Evolutionary conservation across 2,329 filamentous ascomycete genomes (phyloP).

Genomic region (Calonectria pseudoreteaudii): DNA sequence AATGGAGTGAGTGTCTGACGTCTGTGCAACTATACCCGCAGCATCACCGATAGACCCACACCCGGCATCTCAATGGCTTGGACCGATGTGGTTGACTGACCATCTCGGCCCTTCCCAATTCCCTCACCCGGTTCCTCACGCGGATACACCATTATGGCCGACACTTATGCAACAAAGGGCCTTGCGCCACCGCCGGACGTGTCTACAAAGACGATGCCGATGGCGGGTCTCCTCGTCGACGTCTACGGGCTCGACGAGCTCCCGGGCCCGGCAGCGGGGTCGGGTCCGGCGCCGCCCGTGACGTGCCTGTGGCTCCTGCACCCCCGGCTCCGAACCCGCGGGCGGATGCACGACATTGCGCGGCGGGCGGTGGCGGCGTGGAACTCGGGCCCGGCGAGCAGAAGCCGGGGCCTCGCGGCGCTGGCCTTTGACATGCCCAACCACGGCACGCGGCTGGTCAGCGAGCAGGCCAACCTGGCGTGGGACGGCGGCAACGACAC

Average conservation of each 20-base stretch:
- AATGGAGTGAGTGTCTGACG: neutral
- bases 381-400: constrained; percentile 59
- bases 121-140: constrained; percentile 17
- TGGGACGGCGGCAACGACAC: constrained; percentile 83
- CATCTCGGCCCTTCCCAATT: neutral
- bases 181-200: constrained; percentile 59
- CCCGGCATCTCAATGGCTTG: neutral
- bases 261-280: neutral
- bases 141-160: constrained; percentile 35
- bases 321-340: constrained; percentile 77
- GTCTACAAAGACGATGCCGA: constrained; percentile 75
- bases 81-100: neutral
- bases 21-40: neutral
- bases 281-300: constrained; percentile 54
- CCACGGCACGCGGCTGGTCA: constrained; percentile 81
- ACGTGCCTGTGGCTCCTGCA: constrained; percentile 94
- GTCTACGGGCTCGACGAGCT: constrained; percentile 87
- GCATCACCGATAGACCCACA: neutral
- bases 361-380: constrained; percentile 76
- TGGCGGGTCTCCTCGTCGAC: constrained; percentile 83
- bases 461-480: constrained; percentile 76
- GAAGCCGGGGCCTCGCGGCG: constrained; percentile 75
- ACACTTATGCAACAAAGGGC: constrained; percentile 48
- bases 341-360: constrained; percentile 82
- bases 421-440: constrained; percentile 93